Conservation (phyloP, 2,329 filamentous ascomycete species). For the Rasamsonia emersonii region DNA sequence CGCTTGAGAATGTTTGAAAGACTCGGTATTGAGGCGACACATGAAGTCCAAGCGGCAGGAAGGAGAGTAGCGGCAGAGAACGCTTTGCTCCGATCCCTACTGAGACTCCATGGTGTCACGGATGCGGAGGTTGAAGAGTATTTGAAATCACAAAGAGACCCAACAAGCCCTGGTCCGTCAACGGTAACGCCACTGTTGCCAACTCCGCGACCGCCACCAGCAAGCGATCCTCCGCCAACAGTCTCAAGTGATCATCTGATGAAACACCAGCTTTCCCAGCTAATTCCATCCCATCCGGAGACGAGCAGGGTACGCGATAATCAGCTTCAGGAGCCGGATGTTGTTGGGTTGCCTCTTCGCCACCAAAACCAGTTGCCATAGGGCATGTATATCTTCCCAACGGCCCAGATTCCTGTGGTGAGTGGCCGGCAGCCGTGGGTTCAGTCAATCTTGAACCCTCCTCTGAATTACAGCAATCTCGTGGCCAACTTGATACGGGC, state of each 20-base stretch:
- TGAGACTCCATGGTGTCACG: constrained; percentile 49
- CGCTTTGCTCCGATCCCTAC: constrained; percentile 50
- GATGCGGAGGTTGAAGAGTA: constrained; percentile 46
- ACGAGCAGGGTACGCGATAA: too few relatives aligned
- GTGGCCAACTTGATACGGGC: constrained; percentile 5
- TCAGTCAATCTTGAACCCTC: too few relatives aligned
- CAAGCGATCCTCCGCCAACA: too few relatives aligned
- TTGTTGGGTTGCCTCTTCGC: too few relatives aligned
- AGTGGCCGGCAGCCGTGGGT: too few relatives aligned
- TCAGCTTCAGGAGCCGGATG: too few relatives aligned
- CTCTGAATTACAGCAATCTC: constrained; percentile 6
- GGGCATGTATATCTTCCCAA: too few relatives aligned
- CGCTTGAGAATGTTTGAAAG: constrained; percentile 56
- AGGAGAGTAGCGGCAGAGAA: constrained; percentile 63
- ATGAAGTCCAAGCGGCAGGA: constrained; percentile 64
- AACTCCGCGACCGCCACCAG: neutral
- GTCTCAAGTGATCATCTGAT: too few relatives aligned
- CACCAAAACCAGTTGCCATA: too few relatives aligned
- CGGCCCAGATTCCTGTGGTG: too few relatives aligned
- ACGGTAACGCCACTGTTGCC: neutral
- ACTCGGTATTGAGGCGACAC: constrained; percentile 57
- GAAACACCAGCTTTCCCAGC: too few relatives aligned
- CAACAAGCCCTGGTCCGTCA: neutral
- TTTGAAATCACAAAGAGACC: constrained; percentile 6
- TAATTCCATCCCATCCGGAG: neutral